A percentile compares a stretch with the other conserved stretches of the same genome.
These are phyloP conservation scores for Collybia sp. DNA, from an alignment of 768 basidiomycete species.

Conservation along the genomic window DNA sequence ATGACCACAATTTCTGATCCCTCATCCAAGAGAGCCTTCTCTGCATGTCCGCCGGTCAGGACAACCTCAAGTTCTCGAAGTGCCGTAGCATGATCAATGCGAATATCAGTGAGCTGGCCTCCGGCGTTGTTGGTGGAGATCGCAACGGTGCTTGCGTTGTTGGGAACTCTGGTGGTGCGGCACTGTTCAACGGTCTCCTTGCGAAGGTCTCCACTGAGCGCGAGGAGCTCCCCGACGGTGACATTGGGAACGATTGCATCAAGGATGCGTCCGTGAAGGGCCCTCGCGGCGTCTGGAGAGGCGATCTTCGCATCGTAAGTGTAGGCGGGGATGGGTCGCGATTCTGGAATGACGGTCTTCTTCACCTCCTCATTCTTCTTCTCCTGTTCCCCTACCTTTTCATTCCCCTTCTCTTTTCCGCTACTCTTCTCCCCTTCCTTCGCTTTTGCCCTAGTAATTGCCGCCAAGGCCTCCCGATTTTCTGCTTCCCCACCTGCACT, in stretches of 20 bases:
- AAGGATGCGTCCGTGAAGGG: constrained; percentile 5
- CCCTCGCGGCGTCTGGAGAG: background rate
- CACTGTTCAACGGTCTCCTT: constrained; percentile 6
- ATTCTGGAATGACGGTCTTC: background rate
- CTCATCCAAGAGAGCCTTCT: constrained; percentile 10
- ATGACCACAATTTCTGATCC: constrained; percentile 20
- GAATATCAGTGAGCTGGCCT: background rate
- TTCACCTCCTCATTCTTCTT: background rate
- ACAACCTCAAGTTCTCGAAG: constrained; percentile 8
- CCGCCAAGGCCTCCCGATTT: constrained; percentile 2
- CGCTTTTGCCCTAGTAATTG: constrained; percentile 2
- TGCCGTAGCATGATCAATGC: constrained; percentile 4
- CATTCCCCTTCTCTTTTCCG: background rate
- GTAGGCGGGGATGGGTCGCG: constrained; percentile 5
- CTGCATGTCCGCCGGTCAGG: constrained; percentile 1
- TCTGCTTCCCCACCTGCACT: constrained; percentile 2
- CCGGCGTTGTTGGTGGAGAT: background rate
- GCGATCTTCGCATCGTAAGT: constrained; percentile 9
- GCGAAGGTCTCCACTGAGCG: constrained; percentile 10
- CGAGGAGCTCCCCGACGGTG: constrained; percentile 7
- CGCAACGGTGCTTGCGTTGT: background rate
- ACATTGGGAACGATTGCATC: constrained; percentile 5
- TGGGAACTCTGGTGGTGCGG: constrained; percentile 1
- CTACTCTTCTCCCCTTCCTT: constrained; percentile 1
- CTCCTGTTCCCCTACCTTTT: background rate